phyloP scores from a whole-genome alignment of 2,329 filamentous ascomycete genomes.

The Calonectria henricotiae region DNA sequence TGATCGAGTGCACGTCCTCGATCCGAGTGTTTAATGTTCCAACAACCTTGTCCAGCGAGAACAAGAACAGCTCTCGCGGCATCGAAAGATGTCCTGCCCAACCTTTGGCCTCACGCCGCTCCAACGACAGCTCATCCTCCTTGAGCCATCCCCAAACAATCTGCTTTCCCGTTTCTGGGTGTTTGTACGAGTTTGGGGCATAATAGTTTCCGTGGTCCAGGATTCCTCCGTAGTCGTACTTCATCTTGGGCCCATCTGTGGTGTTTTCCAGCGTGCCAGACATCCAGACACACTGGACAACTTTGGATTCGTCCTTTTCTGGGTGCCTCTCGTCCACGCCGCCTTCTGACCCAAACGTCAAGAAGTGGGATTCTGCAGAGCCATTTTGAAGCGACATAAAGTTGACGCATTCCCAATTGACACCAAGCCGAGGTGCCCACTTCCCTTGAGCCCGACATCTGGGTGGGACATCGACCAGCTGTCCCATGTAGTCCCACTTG shows the following conservation, averaged over 20 bases:
- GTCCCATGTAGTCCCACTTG: slow-evolving; percentile 64
- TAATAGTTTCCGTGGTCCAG: slow-evolving; percentile 68
- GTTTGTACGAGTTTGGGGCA: slow-evolving; percentile 61
- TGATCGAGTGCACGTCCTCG: slow-evolving; percentile 61
- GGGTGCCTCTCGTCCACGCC: slow-evolving; percentile 25
- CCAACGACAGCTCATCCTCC: slow-evolving; percentile 60
- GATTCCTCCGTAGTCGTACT: slow-evolving; percentile 62
- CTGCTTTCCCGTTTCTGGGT: slow-evolving; percentile 2
- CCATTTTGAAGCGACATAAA: slow-evolving; percentile 61
- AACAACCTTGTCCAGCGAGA: slow-evolving; percentile 58
- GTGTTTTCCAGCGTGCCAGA: slow-evolving; percentile 54
- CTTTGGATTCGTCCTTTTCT: not conserved
- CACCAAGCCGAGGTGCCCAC: slow-evolving; percentile 68
- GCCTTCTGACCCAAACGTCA: slow-evolving; percentile 66
- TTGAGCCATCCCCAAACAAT: slow-evolving; percentile 27
- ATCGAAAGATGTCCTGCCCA: slow-evolving; percentile 68
- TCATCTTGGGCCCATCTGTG: slow-evolving; percentile 45
- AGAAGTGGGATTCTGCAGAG: slow-evolving; percentile 56
- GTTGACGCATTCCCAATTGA: slow-evolving; percentile 69
- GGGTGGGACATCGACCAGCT: slow-evolving; percentile 60
- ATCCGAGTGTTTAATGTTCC: slow-evolving; percentile 58
- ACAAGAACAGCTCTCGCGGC: slow-evolving; percentile 62
- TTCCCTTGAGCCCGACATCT: slow-evolving; percentile 58
- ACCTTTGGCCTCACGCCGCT: slow-evolving; percentile 62
- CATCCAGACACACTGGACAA: slow-evolving; percentile 60